Evolutionary conservation across 139 green algal species (phyloP).

Genomic region (Picochlorum sp.): DNA sequence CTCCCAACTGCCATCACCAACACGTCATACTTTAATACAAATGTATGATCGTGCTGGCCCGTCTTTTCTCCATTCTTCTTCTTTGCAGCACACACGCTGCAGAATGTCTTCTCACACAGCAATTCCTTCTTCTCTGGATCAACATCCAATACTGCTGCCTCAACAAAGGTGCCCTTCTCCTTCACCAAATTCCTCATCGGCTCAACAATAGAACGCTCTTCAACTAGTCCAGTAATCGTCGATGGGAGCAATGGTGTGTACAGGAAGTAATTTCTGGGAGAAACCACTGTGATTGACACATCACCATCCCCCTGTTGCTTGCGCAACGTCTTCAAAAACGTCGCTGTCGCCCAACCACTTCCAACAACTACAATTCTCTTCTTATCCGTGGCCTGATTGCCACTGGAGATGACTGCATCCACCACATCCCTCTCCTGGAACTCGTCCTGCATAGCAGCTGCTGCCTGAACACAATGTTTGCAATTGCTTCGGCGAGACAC

Average conservation of each 20-base stretch:
- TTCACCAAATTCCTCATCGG: conserved; percentile 53
- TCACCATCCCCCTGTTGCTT: conserved; percentile 45
- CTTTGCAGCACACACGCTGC: no score
- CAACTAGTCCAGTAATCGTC: conserved; percentile 74
- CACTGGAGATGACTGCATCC: no score
- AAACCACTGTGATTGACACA: conserved; percentile 56
- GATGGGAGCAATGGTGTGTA: conserved; percentile 94
- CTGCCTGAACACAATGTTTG: no score
- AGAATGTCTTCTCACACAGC: conserved; percentile 13
- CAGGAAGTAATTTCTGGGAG: conserved; percentile 87
- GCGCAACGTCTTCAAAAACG: conserved; percentile 63
- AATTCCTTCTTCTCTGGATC: conserved; percentile 34
- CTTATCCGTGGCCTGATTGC: no score
- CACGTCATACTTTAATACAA: conserved; percentile 62
- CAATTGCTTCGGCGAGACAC: no score
- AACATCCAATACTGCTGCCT: conserved; percentile 13
- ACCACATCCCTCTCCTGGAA: no score
- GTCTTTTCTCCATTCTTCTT: conserved; percentile 2
- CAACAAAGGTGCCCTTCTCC: conserved; percentile 19
- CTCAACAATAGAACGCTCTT: conserved; percentile 56
- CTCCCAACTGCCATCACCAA: conserved; percentile 70
- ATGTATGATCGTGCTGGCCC: conserved; percentile 37
- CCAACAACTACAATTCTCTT: conserved; percentile 69
- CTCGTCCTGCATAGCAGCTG: no score
- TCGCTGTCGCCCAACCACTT: conserved; percentile 66